Conservation (phyloP, 768 basidiomycete species). For the Dacryopinax spathularia region DNA sequence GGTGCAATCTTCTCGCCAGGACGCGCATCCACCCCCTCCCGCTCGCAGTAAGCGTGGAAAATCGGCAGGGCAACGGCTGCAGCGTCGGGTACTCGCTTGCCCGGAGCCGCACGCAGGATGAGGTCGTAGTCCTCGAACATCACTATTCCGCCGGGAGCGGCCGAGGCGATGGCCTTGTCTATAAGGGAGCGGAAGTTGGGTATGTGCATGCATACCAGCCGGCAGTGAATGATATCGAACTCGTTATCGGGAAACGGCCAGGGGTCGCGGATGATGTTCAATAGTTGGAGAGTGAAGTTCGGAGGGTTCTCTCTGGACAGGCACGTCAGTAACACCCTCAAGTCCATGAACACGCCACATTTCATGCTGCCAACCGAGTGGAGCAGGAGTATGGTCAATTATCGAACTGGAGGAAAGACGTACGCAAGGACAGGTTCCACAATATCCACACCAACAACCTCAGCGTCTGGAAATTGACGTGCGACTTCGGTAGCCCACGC, state of each 20-base stretch:
- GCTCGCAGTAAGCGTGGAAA: background rate
- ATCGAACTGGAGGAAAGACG: no score
- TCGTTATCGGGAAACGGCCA: background rate
- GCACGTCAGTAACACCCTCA: background rate
- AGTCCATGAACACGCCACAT: background rate
- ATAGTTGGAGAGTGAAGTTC: background rate
- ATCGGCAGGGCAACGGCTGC: background rate
- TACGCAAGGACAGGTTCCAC: background rate
- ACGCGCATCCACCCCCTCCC: background rate
- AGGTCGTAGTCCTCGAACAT: background rate
- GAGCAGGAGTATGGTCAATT: no score
- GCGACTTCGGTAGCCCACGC: background rate
- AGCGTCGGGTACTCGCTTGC: background rate
- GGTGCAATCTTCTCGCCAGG: background rate
- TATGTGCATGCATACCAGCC: background rate
- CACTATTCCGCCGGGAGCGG: background rate
- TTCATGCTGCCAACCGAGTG: background rate
- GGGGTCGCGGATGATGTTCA: background rate
- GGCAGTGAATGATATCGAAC: background rate
- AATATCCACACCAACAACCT: background rate
- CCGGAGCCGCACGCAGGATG: background rate
- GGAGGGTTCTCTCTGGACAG: background rate
- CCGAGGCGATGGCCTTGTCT: background rate
- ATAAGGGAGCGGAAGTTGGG: background rate
- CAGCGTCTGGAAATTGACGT: background rate